Base-by-base conservation (phyloP, 169 alveolate species). In the Eimeria maxima region DNA sequence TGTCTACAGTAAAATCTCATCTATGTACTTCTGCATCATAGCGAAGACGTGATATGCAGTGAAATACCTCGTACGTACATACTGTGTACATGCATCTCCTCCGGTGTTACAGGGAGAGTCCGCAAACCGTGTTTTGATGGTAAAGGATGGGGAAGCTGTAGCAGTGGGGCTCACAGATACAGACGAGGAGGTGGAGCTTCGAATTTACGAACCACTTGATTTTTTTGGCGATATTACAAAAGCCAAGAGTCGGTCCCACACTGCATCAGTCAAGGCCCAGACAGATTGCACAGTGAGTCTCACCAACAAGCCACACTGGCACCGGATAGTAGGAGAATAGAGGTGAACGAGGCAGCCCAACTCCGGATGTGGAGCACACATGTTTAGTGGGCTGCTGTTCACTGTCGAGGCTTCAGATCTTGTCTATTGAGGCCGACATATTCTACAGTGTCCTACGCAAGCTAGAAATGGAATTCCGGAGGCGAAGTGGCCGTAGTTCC, bases 61-160 rank as follows among this genome's bases (percentile, higher is more conserved):
- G 55, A 38, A 38, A 1, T 24, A 38, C 53, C 53, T n/a, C 29
- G 38, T 16, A 38, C 24, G 14, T 78, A 14, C 3, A 78, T 6
- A 24, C 88, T 18, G 24, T 67, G 22, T 18, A 65, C 3, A 65
- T 55, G 38, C 50, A 67, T 69, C 7, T 3, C 20, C 24, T 87
- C 10, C 27, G 45, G 16, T 20, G 4, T 18, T 22, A 1, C 94
- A 87, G 94, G 94, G 94, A 63, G 83, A 87, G 8, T 7, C 78
- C 16, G 83, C 84, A 22, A 65, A 44, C 55, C 94, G 94, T 69
- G 94, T 87, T 65, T 83, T 87, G 50, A 57, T 95, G 92, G 93
- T 95, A n/a, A 95, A 91, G 38, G 73, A 83, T 42, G 97, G 97
- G 4, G 95, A 95, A 76, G 97, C 97, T 5, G 95, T 80, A 2